Evolutionary conservation across 2,329 filamentous ascomycete species (phyloP), one percentile per base, ranked within the genome.

Genomic region (Neonectria punicea): DNA sequence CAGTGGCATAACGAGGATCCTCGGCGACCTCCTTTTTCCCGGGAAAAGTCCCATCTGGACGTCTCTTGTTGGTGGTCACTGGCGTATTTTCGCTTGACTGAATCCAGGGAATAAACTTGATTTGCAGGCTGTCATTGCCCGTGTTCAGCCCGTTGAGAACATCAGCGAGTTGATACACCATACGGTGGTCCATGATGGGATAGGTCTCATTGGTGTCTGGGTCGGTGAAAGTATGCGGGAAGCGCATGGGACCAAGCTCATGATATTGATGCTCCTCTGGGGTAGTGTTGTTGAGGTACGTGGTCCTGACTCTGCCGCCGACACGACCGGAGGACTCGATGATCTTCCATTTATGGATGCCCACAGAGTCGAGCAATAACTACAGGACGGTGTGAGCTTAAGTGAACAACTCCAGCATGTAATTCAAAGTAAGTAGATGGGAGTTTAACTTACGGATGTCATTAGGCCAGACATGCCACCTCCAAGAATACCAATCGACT

Each of bases 201-300:
- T 81, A 80, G 0, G 85, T 89, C 71, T 58, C 55, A 28, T 89
- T 88, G 16, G 81, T 83, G 41, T 81, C 80, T 5, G 83, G 80
- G 34, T 83, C 82, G 6, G 82, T 74, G 68, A 87, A 83, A 5
- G 81, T 83, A 16, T 85, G 80, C 0, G 89, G 89, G 70, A 91
- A 89, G 2, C 89, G 80, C 88, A 91, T 91, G 0, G 88, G 87
- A 0, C 89, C 89, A 85, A 84, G 84, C 73, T 91, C 89, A 70
- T 91, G 88, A 71, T 91, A 91, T 81, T 82, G 28, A 72, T 53
- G 63, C 50, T 76, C 73, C 20, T 68, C 60, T 2, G 66, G 70
- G 13, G 28, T 65, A 5, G 79, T 79, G 53, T 78, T 75, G 66
- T 81, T 81, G 13, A 84, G 75, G 59, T 82, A 83, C 13, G 77